phyloP scores from a whole-genome alignment of 2,329 filamentous ascomycete species.

The Phialocephala subalpina region DNA sequence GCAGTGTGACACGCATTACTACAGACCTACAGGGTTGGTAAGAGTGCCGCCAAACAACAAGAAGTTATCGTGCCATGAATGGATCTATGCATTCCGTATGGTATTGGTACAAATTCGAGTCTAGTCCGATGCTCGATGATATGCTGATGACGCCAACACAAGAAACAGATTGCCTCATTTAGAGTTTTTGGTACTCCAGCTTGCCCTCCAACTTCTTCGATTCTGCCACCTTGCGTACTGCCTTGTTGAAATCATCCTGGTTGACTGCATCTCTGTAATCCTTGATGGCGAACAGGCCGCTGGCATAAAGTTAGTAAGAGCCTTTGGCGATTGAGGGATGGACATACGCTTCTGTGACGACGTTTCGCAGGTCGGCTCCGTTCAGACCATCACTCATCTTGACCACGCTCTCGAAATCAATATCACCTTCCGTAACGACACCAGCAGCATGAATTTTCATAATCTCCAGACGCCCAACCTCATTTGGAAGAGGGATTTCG shows the following conservation, averaged over 20 bases:
- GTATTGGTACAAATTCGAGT: slow-evolving; percentile 41
- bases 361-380: slow-evolving; percentile 95
- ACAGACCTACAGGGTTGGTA: too few relatives aligned
- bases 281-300: slow-evolving; percentile 96
- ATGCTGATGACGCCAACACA: slow-evolving; percentile 39
- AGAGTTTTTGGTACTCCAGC: slow-evolving; percentile 96
- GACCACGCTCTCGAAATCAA: slow-evolving; percentile 98
- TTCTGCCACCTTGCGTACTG: slow-evolving; percentile 95
- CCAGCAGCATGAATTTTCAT: slow-evolving; percentile 94
- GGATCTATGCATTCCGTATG: slow-evolving; percentile 32
- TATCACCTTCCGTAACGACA: slow-evolving; percentile 90
- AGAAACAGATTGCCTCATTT: slow-evolving; percentile 44
- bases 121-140: slow-evolving; percentile 33
- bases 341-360: slow-evolving; percentile 96
- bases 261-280: slow-evolving; percentile 96
- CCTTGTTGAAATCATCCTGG: slow-evolving; percentile 99
- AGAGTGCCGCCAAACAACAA: background rate
- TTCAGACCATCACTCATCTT: slow-evolving; percentile 99
- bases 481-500: slow-evolving; percentile 95
- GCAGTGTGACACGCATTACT: too few relatives aligned
- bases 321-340: slow-evolving; percentile 5
- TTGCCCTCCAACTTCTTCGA: slow-evolving; percentile 99
- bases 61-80: background rate
- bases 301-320: slow-evolving; percentile 49
- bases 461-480: slow-evolving; percentile 95